Conservation (phyloP, 2,329 filamentous ascomycete species). For the Fusarium coicis region DNA sequence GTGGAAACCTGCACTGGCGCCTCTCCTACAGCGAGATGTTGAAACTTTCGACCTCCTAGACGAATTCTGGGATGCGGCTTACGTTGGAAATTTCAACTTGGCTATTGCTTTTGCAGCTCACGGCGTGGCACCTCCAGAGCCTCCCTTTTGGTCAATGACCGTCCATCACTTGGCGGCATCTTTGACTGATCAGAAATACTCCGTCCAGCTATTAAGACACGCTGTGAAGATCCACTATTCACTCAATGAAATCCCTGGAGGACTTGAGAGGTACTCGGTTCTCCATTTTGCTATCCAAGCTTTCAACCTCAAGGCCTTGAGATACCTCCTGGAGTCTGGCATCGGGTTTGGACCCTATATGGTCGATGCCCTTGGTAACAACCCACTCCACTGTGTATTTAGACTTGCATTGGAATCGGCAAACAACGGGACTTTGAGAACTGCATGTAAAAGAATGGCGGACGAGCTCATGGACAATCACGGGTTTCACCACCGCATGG, state of each 20-base stretch:
- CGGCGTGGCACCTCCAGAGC: not conserved
- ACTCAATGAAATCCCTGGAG: not conserved
- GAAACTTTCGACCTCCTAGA: not conserved
- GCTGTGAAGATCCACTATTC: not conserved
- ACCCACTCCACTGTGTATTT: slow-evolving; percentile 3
- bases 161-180: not conserved
- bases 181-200: not conserved
- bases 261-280: not conserved
- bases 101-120: not conserved
- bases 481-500: slow-evolving; percentile 1
- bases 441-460: not conserved
- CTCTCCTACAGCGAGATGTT: not conserved
- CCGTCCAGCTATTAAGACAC: not conserved
- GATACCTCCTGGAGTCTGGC: not conserved
- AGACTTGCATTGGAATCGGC: not conserved
- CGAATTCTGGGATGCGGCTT: not conserved
- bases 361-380: slow-evolving; percentile 1
- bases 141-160: not conserved
- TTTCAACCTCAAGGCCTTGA: not conserved
- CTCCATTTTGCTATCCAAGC: slow-evolving; percentile 8
- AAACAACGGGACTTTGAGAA: not conserved
- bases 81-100: not conserved
- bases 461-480: not conserved
- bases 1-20: not conserved
- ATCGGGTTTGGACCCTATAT: not conserved